These are phyloP conservation scores for Naganishia vaughanmartiniae DNA, from an alignment of 768 basidiomycete species.

Conservation along the genomic window DNA sequence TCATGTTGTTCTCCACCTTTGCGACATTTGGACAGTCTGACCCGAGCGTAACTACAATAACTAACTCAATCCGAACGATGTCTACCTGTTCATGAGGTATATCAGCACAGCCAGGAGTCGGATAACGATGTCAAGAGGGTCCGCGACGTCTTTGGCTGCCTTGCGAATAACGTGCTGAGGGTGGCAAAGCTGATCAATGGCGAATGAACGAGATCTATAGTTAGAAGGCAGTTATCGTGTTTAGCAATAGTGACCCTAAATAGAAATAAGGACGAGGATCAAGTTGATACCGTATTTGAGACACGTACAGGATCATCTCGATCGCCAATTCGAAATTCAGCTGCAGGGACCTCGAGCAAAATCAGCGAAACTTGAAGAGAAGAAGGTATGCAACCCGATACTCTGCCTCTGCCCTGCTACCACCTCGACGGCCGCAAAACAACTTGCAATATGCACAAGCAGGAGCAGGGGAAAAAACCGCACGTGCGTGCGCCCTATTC, in stretches of 20 bases:
- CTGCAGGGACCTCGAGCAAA: background rate
- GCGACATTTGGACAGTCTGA: background rate
- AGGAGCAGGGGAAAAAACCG: background rate
- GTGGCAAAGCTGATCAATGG: too few species aligned
- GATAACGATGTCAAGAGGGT: too few species aligned
- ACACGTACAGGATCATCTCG: background rate
- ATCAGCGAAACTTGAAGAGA: background rate
- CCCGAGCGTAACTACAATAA: too few species aligned
- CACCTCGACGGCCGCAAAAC: background rate
- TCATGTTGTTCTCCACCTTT: background rate
- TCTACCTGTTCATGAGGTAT: background rate
- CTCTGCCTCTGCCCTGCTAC: background rate
- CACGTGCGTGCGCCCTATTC: background rate
- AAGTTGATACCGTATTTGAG: background rate
- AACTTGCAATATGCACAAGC: background rate
- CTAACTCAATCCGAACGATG: background rate
- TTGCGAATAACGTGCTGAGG: background rate
- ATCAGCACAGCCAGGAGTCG: background rate
- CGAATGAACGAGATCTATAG: too few species aligned
- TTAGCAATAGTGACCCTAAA: background rate
- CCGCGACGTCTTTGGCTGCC: too few species aligned
- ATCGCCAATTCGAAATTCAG: slow-evolving; percentile 5
- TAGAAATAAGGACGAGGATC: background rate
- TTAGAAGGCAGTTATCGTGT: background rate
- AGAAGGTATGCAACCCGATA: background rate